Base-by-base conservation (phyloP, 1,139 yeast species). In the Pneumocystis oryctolagi region DNA sequence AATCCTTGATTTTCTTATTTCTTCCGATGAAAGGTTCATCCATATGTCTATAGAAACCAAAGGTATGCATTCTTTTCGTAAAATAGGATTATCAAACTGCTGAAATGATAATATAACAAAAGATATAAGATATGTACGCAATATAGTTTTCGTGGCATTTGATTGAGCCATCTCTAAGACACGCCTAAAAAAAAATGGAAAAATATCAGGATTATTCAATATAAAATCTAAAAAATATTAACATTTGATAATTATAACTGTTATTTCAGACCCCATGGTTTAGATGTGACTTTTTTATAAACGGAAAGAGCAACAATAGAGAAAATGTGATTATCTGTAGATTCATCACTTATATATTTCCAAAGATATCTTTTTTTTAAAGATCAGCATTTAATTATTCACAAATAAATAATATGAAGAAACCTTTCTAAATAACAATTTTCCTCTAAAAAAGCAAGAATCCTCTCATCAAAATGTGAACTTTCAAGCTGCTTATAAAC, bases 1-100 rank as follows among this genome's bases (percentile, higher is more conserved):
- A 16, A 74, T 16, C 59, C 66, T 62, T 5, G 62, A 58, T 2
- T 71, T 73, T 12, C 71, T 59, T 16, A 60, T 59, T 14, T 40
- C 61, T 12, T 30, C 63, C 34, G 69, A 68, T 20, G 66, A 66
- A 8, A 78, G 61, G 32, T 70, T 69, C 12, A 66, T 65, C 81
- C 80, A 79, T 0, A 74, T 70, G 3, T 72, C 66, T 6, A 79
- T 71, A 0, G 79, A 76, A 34, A 78, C 78, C 55, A 79, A 63
- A 0, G 77, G 76, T 1, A 73, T 72, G 1, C 74, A 60, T 30
- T 69, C 68, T 9, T 65, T 67, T 25, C 77, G 71, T 1, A 77
- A 67, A 0, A 60, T 31, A 0, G 68, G 64, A 1, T 65, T 61
- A 20, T 71, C 70, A 18, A 73, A 65, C 42, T 69, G 67, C 6